phyloP scores from a whole-genome alignment of 257 asterid genomes.

The Rubia yunnanensis region DNA sequence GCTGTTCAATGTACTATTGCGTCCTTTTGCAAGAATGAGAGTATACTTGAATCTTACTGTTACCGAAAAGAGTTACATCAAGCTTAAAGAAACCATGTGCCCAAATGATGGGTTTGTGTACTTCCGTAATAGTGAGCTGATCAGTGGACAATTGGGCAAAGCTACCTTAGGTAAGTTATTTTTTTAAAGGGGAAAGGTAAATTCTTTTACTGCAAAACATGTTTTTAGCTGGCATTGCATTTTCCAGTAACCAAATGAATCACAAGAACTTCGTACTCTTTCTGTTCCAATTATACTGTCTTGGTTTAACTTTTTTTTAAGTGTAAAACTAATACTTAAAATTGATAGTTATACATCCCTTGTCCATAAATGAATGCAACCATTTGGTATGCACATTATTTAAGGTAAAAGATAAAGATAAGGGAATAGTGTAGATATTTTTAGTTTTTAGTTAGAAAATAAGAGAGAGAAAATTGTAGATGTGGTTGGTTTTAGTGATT shows the following conservation, averaged over 20 bases:
- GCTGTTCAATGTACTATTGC: conserved; percentile 61
- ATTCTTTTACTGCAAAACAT: background rate
- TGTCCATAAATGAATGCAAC: background rate
- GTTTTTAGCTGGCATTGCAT: background rate
- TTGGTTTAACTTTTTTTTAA: background rate
- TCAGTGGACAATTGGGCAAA: conserved; percentile 96
- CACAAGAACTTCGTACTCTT: background rate
- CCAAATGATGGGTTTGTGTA: conserved; percentile 81
- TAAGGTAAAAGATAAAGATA: background rate
- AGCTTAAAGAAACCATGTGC: conserved; percentile 61
- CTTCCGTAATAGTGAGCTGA: conserved; percentile 87
- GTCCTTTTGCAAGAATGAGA: conserved; percentile 69
- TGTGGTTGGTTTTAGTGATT: background rate
- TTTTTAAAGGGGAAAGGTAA: background rate
- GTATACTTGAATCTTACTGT: conserved; percentile 77
- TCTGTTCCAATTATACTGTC: background rate
- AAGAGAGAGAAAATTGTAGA: background rate
- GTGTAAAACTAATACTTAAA: background rate
- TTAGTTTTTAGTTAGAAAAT: background rate
- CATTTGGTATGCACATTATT: background rate
- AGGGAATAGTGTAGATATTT: background rate
- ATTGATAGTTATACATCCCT: background rate
- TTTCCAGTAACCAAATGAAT: background rate
- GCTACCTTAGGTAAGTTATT: conserved; percentile 75
- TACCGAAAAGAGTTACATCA: conserved; percentile 56